phyloP scores from a whole-genome alignment of 2,329 filamentous ascomycete genomes.

The Scytalidium sp. region DNA sequence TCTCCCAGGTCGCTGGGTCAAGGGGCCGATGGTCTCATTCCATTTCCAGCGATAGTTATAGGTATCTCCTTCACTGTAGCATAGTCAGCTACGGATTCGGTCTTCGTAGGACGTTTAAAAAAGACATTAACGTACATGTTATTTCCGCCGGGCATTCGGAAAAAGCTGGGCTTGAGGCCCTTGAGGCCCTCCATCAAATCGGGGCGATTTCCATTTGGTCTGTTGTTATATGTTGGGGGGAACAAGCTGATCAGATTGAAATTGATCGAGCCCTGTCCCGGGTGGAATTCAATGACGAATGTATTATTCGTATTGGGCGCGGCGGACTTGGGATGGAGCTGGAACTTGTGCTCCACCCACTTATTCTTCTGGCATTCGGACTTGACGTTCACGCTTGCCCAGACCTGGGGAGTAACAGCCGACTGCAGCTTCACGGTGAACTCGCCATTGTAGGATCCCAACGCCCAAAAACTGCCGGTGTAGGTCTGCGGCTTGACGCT shows the following conservation, averaged over 20 bases:
- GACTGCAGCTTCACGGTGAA: slow-evolving; percentile 22
- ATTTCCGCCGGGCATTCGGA: slow-evolving; percentile 64
- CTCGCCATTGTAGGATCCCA: slow-evolving; percentile 7
- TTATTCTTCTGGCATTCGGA: slow-evolving; percentile 1
- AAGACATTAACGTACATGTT: slow-evolving; percentile 43
- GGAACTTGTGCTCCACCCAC: slow-evolving; percentile 11
- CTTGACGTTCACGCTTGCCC: slow-evolving; percentile 6
- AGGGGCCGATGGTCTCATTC: slow-evolving; percentile 39
- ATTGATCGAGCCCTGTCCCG: slow-evolving; percentile 41
- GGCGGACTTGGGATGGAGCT: slow-evolving; percentile 3
- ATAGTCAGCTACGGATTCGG: slow-evolving; percentile 21
- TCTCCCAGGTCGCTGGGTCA: slow-evolving; percentile 30
- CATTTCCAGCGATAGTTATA: slow-evolving; percentile 27
- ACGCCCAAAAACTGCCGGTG: slow-evolving; percentile 9
- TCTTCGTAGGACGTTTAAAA: not conserved
- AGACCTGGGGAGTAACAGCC: not conserved
- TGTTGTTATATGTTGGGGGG: slow-evolving; percentile 56
- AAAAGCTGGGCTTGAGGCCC: slow-evolving; percentile 49
- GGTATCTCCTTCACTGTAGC: slow-evolving; percentile 20
- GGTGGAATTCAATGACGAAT: slow-evolving; percentile 50
- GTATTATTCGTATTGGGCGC: slow-evolving; percentile 43
- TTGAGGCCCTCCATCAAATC: slow-evolving; percentile 53
- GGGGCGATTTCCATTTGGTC: slow-evolving; percentile 52
- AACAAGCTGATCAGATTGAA: slow-evolving; percentile 59
- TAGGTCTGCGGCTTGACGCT: slow-evolving; percentile 10